Percentiles rank a stretch among this genome's conserved stretches.
These are phyloP conservation scores for Cyphellophora europaea DNA, from an alignment of 2,329 filamentous ascomycete genomes.

Conservation along the genomic window DNA sequence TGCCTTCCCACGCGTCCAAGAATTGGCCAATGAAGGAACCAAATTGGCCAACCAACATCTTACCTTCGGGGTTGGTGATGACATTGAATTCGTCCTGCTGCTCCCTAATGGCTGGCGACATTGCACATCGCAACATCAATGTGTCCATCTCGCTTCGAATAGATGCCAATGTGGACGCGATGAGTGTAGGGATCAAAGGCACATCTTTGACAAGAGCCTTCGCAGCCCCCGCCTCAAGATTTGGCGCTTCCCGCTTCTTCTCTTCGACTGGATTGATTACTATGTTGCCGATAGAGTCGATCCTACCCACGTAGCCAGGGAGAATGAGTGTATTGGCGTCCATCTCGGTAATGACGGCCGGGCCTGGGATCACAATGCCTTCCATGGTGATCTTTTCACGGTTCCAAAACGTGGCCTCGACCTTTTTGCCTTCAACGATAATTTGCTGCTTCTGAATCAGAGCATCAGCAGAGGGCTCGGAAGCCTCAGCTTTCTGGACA, in stretches of 20 bases:
- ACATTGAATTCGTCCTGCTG: slow-evolving; percentile 46
- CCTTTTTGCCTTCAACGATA: slow-evolving; percentile 28
- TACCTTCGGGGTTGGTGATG: slow-evolving; percentile 33
- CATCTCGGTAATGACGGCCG: slow-evolving; percentile 41
- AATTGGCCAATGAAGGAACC: slow-evolving; percentile 42
- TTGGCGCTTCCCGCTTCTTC: slow-evolving; percentile 11
- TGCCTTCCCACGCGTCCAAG: slow-evolving; percentile 34
- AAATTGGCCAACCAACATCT: slow-evolving; percentile 45
- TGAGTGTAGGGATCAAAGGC: slow-evolving; percentile 32
- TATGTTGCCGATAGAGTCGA: slow-evolving; percentile 41
- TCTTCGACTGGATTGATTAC: slow-evolving; percentile 33
- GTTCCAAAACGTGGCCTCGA: slow-evolving; percentile 37
- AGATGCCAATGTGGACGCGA: slow-evolving; percentile 36
- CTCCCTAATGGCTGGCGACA: slow-evolving; percentile 26
- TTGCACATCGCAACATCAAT: slow-evolving; percentile 38
- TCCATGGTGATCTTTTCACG: slow-evolving; percentile 27
- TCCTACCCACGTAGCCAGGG: slow-evolving; percentile 37
- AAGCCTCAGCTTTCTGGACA: slow-evolving; percentile 19
- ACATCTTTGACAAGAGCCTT: slow-evolving; percentile 28
- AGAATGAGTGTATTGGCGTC: slow-evolving; percentile 43
- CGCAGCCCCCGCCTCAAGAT: slow-evolving; percentile 25
- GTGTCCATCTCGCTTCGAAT: slow-evolving; percentile 42
- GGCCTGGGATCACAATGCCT: slow-evolving; percentile 32
- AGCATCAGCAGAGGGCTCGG: slow-evolving; percentile 26
- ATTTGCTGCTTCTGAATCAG: slow-evolving; percentile 31